Conservation (phyloP, 73 alveolate genomes). For the Blepharisma stoltei region DNA sequence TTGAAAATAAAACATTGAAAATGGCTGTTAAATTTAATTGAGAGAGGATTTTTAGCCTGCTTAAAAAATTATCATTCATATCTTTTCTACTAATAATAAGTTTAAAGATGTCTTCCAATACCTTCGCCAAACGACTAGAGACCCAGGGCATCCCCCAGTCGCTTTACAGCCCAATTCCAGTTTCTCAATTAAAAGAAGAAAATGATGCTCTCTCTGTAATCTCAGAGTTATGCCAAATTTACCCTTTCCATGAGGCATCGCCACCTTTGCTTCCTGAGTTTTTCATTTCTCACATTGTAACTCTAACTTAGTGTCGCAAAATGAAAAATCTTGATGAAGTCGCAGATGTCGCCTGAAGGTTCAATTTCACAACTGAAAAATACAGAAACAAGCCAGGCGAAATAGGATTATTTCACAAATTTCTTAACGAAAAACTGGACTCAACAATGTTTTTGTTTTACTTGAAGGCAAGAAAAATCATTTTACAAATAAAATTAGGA, state of each 20-base stretch:
- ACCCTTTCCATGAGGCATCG: conserved; percentile 6
- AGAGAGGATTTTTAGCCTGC: no score
- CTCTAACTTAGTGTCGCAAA: conserved; percentile 1
- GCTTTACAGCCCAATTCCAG: background rate
- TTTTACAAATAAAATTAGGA: conserved; percentile 21
- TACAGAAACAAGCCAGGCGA: background rate
- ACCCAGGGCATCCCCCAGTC: conserved; percentile 1
- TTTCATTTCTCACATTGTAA: background rate
- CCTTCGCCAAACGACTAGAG: conserved; percentile 17
- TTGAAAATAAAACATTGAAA: no score
- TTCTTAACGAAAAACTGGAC: conserved; percentile 7
- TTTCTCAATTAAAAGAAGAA: background rate
- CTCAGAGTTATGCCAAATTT: conserved; percentile 6
- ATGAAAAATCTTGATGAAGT: conserved; percentile 8
- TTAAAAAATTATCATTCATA: no score
- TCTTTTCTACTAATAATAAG: no score
- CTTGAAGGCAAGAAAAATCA: background rate
- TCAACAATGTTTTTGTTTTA: background rate
- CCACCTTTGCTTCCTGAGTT: conserved; percentile 9
- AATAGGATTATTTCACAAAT: conserved; percentile 2
- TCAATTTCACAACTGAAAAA: background rate
- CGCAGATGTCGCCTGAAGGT: conserved; percentile 7
- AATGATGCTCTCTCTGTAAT: background rate
- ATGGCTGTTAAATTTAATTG: no score
- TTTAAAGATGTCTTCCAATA: no score